Percentiles rank a stretch among this genome's conserved stretches.
phyloP scores from a whole-genome alignment of 768 basidiomycete species.

The Gautieria morchelliformis region DNA sequence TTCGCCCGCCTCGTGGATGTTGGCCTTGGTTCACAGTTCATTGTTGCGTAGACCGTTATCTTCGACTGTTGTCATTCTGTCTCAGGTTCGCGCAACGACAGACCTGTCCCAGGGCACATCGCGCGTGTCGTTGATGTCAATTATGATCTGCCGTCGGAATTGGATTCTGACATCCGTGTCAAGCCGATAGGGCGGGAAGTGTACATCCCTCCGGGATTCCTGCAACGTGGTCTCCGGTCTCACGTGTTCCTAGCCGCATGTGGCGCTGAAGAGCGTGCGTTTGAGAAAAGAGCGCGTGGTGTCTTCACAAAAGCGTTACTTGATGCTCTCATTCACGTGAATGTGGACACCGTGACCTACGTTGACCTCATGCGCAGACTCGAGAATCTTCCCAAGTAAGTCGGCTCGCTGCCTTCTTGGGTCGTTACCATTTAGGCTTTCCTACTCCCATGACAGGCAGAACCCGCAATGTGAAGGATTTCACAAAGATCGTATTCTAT shows the following conservation, averaged over 20 bases:
- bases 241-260: conserved; percentile 34
- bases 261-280: conserved; percentile 25
- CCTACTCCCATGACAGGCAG: neutral
- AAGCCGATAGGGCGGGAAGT: no score
- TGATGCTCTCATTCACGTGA: conserved; percentile 15
- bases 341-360: conserved; percentile 23
- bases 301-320: conserved; percentile 25
- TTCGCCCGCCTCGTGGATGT: neutral
- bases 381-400: neutral
- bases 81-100: conserved; percentile 21
- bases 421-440: neutral
- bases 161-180: neutral
- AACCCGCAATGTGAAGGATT: neutral
- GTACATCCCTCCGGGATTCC: neutral
- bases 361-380: conserved; percentile 18
- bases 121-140: no score
- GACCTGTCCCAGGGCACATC: no score
- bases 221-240: neutral
- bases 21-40: neutral
- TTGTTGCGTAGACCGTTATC: conserved; percentile 29
- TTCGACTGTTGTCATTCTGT: conserved; percentile 39
- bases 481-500: neutral
- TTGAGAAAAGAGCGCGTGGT: conserved; percentile 21
- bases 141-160: neutral
- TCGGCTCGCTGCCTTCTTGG: neutral